Evolutionary conservation across 2,329 filamentous ascomycete species (phyloP).

Genomic region (Cryphonectria carpinicola): DNA sequence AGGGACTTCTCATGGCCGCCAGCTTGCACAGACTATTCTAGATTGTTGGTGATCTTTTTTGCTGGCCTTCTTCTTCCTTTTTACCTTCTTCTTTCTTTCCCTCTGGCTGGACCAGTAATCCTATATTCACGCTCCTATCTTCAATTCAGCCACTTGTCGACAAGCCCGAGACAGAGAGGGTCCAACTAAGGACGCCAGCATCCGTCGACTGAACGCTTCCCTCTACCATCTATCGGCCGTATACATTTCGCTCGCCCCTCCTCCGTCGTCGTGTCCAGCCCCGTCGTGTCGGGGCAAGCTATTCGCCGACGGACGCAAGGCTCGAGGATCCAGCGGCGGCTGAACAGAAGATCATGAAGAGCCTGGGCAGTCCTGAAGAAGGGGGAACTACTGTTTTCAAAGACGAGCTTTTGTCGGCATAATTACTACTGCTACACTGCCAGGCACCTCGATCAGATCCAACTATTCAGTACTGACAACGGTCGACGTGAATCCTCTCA

Average conservation of each 20-base stretch:
- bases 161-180: not conserved
- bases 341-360: not conserved
- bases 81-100: not conserved
- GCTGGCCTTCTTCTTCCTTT: no score
- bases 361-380: not conserved
- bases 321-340: not conserved
- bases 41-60: no score
- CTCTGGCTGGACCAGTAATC: no score
- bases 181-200: not conserved
- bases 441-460: not conserved
- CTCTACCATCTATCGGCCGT: not conserved
- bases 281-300: not conserved
- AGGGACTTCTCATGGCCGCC: not conserved
- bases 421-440: not conserved
- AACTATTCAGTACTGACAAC: not conserved
- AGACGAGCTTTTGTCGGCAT: not conserved
- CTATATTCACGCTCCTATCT: not conserved
- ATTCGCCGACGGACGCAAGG: not conserved
- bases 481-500: not conserved
- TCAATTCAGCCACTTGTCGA: not conserved
- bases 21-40: not conserved
- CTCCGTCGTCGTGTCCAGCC: not conserved
- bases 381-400: not conserved
- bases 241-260: not conserved
- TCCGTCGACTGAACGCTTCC: not conserved